These are phyloP conservation scores for Lagerstroemia speciosa DNA, from an alignment of 345 rosid genomes.

Conservation along the genomic window DNA sequence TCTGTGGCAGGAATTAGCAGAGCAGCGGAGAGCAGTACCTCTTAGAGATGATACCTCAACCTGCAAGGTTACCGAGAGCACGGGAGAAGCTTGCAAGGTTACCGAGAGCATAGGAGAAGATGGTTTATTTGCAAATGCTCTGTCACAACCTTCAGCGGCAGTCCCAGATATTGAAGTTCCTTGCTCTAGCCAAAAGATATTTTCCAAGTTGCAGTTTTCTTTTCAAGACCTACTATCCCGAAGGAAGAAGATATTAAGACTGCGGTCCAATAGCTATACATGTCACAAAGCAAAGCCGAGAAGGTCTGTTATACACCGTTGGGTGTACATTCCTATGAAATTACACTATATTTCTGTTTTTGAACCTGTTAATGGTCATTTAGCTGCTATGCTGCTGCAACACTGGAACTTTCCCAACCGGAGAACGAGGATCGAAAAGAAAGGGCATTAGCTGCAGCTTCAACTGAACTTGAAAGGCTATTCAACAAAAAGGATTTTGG, in stretches of 20 bases:
- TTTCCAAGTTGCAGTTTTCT: constrained; percentile 60
- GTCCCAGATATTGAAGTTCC: constrained; percentile 35
- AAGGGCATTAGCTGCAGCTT: constrained; percentile 78
- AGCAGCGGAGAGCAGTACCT: constrained; percentile 23
- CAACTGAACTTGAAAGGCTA: constrained; percentile 76
- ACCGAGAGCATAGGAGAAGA: constrained; percentile 25
- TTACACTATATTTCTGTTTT: constrained; percentile 9
- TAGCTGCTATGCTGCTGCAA: constrained; percentile 80
- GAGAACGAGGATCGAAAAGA: constrained; percentile 77
- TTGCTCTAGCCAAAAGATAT: constrained; percentile 42
- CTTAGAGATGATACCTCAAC: constrained; percentile 24
- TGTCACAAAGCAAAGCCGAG: constrained; percentile 33
- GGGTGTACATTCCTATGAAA: not conserved
- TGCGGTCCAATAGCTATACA: constrained; percentile 26
- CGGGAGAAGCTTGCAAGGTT: constrained; percentile 24
- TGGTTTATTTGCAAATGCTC: constrained; percentile 25
- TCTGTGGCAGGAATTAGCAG: constrained; percentile 27
- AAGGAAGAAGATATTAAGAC: constrained; percentile 51
- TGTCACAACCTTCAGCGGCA: constrained; percentile 25
- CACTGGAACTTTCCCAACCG: constrained; percentile 72
- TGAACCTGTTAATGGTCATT: constrained; percentile 10
- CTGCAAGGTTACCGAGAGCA: constrained; percentile 17
- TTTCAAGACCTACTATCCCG: constrained; percentile 50
- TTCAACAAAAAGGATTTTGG: constrained; percentile 81
- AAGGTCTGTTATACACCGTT: constrained; percentile 20